Conservation (phyloP, 805 yeast genomes). For the Yarrowia sp. region DNA sequence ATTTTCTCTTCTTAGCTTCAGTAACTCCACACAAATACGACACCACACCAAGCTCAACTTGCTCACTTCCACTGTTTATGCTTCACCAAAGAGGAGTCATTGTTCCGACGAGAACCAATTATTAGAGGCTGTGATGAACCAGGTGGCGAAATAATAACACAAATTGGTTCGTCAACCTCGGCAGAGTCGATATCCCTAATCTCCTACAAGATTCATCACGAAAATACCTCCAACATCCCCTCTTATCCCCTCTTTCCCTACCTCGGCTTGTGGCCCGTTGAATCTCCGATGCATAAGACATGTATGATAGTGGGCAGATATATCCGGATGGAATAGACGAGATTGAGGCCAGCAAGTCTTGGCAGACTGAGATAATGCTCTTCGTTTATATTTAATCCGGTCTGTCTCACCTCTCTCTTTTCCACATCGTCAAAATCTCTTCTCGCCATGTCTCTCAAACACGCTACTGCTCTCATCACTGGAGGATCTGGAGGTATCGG, state of each 20-base stretch:
- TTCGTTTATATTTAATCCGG: background rate
- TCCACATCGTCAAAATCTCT: background rate
- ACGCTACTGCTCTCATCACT: slow-evolving; percentile 52
- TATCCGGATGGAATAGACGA: slow-evolving; percentile 11
- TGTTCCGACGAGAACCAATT: background rate
- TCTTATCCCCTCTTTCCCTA: background rate
- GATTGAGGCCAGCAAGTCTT: slow-evolving; percentile 25
- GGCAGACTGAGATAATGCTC: background rate
- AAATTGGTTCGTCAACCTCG: no score
- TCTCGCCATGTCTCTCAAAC: background rate
- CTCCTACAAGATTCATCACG: no score
- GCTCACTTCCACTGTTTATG: background rate
- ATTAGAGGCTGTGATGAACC: no score
- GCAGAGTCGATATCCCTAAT: no score
- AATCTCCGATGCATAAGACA: slow-evolving; percentile 18
- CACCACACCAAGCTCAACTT: background rate
- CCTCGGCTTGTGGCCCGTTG: slow-evolving; percentile 16
- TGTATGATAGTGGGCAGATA: slow-evolving; percentile 17
- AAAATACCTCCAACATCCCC: background rate
- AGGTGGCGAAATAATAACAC: no score
- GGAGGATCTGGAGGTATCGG: slow-evolving; percentile 81
- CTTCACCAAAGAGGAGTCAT: background rate
- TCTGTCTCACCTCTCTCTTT: background rate
- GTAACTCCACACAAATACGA: no score
- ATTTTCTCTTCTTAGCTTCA: no score